These are phyloP conservation scores for Yamadazyma paraphyllophila DNA, from an alignment of 805 yeast species.

Conservation along the genomic window DNA sequence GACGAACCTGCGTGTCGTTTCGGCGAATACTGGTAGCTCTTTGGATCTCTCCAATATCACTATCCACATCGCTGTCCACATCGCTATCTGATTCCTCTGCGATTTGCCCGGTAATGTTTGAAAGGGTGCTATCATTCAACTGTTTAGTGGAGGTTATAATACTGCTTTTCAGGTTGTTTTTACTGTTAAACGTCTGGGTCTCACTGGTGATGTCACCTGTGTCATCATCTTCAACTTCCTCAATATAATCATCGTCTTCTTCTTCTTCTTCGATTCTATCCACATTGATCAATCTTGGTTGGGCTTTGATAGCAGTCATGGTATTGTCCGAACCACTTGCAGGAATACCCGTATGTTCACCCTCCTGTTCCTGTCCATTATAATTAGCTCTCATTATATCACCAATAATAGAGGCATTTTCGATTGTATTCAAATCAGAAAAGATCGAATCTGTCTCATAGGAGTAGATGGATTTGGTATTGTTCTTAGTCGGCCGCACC, in stretches of 20 bases:
- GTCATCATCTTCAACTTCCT: constrained; percentile 13
- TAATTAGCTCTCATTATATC: constrained; percentile 27
- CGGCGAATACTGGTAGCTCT: constrained; percentile 38
- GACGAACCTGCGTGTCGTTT: constrained; percentile 9
- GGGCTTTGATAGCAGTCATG: constrained; percentile 71
- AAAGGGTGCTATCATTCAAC: constrained; percentile 13
- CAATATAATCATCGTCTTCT: constrained; percentile 31
- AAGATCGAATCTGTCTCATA: constrained; percentile 42
- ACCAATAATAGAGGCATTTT: constrained; percentile 47
- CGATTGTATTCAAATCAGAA: constrained; percentile 44
- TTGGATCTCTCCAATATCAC: constrained; percentile 45
- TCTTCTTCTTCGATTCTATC: constrained; percentile 46
- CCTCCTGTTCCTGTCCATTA: constrained; percentile 11
- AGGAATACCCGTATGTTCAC: constrained; percentile 6
- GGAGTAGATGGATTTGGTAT: constrained; percentile 44
- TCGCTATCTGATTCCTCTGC: constrained; percentile 16
- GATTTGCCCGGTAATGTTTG: constrained; percentile 8
- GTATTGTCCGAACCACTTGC: constrained; percentile 25
- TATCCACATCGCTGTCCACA: constrained; percentile 42
- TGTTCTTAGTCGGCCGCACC: constrained; percentile 48
- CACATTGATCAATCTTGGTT: constrained; percentile 66
- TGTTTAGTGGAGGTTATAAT: constrained; percentile 9
- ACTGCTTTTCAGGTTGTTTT: constrained; percentile 6
- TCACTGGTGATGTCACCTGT: constrained; percentile 8
- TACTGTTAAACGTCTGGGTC: not conserved